These are phyloP conservation scores for Glycine tomentella DNA, from an alignment of 306 rosid species.

Conservation along the genomic window DNA sequence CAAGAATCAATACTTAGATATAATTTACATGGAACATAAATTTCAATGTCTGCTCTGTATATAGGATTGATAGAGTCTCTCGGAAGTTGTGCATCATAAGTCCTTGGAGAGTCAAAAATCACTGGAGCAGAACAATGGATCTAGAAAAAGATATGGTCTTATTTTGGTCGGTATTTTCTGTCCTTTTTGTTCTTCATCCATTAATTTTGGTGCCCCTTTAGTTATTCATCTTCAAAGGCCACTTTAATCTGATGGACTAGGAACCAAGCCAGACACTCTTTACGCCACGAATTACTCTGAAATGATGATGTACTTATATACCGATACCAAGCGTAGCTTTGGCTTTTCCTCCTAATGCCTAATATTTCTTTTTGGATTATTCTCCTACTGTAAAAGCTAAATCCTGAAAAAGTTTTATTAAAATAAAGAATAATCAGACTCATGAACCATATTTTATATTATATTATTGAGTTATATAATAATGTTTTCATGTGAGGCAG, in stretches of 20 bases:
- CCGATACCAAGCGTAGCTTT: conserved; percentile 41
- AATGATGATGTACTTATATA: neutral
- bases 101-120: conserved; percentile 49
- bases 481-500: conserved; percentile 33
- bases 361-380: conserved; percentile 26
- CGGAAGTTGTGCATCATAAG: conserved; percentile 61
- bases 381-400: conserved; percentile 49
- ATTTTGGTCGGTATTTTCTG: conserved; percentile 66
- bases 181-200: conserved; percentile 65
- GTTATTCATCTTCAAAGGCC: conserved; percentile 50
- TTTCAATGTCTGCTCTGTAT: conserved; percentile 33
- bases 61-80: conserved; percentile 48
- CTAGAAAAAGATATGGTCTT: conserved; percentile 65
- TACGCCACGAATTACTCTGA: too few species aligned
- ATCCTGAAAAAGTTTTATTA: conserved; percentile 36
- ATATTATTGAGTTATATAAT: neutral
- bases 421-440: neutral
- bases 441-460: neutral
- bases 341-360: conserved; percentile 12
- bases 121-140: conserved; percentile 62
- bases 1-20: conserved; percentile 49
- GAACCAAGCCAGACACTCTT: conserved; percentile 39
- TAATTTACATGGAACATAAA: conserved; percentile 39
- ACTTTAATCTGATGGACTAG: conserved; percentile 53
- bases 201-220: conserved; percentile 51